Percentiles rank a stretch among this genome's conserved stretches.
Conservation (phyloP, 495 filamentous ascomycete species). For the Aspergillus egyptiacus region DNA sequence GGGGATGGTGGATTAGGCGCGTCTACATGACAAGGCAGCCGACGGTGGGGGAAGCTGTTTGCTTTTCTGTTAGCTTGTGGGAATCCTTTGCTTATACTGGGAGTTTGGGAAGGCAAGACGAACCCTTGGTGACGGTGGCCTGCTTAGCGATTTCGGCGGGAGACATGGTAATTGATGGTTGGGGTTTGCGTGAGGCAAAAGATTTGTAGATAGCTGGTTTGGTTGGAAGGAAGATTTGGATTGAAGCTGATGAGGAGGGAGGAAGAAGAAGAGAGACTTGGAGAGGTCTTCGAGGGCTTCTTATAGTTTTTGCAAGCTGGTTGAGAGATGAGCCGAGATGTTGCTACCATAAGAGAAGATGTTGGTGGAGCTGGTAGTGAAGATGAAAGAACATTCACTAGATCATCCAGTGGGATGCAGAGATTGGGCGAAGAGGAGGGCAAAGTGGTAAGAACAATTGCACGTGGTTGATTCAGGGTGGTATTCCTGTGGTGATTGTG, state of each 20-base stretch:
- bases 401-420: background rate
- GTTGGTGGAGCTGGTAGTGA: background rate
- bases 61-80: conserved; percentile 9
- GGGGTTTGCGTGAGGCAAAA: conserved; percentile 20
- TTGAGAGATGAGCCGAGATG: background rate
- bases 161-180: conserved; percentile 32
- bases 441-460: conserved; percentile 4
- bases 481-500: background rate
- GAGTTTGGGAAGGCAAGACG: conserved; percentile 2
- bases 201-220: conserved; percentile 15
- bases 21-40: conserved; percentile 39
- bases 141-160: conserved; percentile 25
- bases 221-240: conserved; percentile 12
- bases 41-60: conserved; percentile 28
- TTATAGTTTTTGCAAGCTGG: conserved; percentile 1
- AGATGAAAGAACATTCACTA: background rate
- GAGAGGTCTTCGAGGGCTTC: background rate
- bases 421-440: background rate
- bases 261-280: conserved; percentile 11
- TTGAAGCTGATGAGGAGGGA: conserved; percentile 4
- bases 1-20: conserved; percentile 6
- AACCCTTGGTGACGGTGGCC: conserved; percentile 30
- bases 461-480: background rate
- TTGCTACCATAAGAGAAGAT: background rate
- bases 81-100: background rate